Evolutionary conservation across 2,329 filamentous ascomycete species (phyloP).

Genomic region (Mariannaea sp.): DNA sequence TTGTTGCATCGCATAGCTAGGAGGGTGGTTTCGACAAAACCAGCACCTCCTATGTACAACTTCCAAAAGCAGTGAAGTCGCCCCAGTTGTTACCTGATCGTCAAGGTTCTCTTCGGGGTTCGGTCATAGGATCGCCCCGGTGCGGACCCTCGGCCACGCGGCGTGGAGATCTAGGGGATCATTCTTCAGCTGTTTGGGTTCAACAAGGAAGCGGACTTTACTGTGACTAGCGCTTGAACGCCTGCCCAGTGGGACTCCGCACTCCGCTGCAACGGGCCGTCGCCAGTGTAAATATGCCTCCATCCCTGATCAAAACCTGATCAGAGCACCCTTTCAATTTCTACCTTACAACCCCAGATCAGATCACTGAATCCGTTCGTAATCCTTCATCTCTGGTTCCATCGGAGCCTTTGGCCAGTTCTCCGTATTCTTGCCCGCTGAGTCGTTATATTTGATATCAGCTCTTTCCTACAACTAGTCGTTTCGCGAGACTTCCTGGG

Average conservation of each 20-base stretch:
- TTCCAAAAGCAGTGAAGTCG: not conserved
- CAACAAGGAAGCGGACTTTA: slow-evolving; percentile 12
- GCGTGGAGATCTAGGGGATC: not conserved
- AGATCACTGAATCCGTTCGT: not conserved
- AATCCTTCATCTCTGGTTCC: not conserved
- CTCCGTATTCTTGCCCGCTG: not conserved
- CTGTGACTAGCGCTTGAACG: not conserved
- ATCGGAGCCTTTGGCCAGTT: not conserved
- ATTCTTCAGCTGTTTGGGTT: slow-evolving; percentile 8
- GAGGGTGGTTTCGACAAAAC: too few relatives aligned
- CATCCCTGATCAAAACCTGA: not conserved
- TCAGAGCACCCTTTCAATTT: slow-evolving; percentile 3
- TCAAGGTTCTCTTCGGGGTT: slow-evolving; percentile 11
- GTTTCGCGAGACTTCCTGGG: not conserved
- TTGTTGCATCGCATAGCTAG: too few relatives aligned
- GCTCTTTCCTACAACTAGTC: not conserved
- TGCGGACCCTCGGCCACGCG: slow-evolving; percentile 5
- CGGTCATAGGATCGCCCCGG: slow-evolving; percentile 14
- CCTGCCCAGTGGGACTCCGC: slow-evolving; percentile 1
- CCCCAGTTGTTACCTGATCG: too few relatives aligned
- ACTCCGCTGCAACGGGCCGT: slow-evolving; percentile 4
- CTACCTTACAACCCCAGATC: not conserved
- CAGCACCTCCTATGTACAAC: not conserved
- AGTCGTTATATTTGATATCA: not conserved
- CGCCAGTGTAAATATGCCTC: not conserved